Evolutionary conservation across 1,284 basidiomycete genomes (phyloP), one percentile per base, ranked within the genome.

Genomic region (Moesziomyces parantarcticus): DNA sequence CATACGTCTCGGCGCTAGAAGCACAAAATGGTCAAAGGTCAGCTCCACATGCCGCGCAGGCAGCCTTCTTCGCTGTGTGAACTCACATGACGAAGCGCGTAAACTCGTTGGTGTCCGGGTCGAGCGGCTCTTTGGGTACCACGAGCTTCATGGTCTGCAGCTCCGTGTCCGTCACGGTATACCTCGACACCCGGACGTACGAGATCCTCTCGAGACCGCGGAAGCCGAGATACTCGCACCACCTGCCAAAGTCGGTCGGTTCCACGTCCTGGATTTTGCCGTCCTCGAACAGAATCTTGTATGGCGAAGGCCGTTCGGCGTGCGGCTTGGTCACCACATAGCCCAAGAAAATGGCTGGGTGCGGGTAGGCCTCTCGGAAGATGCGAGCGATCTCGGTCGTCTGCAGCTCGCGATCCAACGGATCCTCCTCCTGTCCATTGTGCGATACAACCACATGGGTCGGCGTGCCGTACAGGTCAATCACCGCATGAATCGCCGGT

Each of bases 401-500:
- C 82, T 97, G 94, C 43, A 97, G 85, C 83, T 95, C 91, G 70
- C 94, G 89, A 84, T 97, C 94, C 20, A 94, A 84, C 0, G 91
- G 88, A 52, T 94, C 93, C 82, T 96, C 92, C 87, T 96, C 81
- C 88, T 97, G 94, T 3, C 94, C 94, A 80, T 97, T 97, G 80
- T 97, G 94, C 0, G 92, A 89, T 1, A 96, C 91, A 21, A 96
- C 86, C 0, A 95, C 92, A 16, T 91, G 90, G 22, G 96, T 89
- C 51, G 89, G 87, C 0, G 90, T 90, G 0, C 93, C 93, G 75
- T 90, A 92, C 5, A 95, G 87, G 67, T 96, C 91, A 16, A 97
- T 86, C 7, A 92, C 89, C 0, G 94, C 94, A 81, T 92, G 91
- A 55, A 82, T 80, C 29, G 79, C 81, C 0, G 94, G 94, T 0